A percentile compares a stretch with the other conserved stretches of the same genome.
Conservation (phyloP, 495 filamentous ascomycete genomes). For the Penicillium robsamsonii region DNA sequence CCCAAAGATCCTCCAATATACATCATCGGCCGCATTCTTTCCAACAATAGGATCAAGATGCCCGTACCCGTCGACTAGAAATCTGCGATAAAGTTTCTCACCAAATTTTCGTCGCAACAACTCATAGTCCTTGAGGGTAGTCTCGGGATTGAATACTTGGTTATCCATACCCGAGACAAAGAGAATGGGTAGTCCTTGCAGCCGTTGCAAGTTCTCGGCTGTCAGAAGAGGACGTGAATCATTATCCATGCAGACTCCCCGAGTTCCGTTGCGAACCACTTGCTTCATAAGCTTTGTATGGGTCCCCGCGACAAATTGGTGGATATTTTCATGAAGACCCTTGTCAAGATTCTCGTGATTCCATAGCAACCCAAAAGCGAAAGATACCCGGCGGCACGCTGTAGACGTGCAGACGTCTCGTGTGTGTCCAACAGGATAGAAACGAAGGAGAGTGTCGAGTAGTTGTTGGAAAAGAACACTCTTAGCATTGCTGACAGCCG, state of each 20-base stretch:
- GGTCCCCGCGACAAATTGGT: conserved; percentile 60
- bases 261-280: conserved; percentile 55
- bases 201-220: conserved; percentile 44
- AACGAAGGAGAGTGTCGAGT: conserved; percentile 30
- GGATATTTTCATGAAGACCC: conserved; percentile 60
- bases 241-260: conserved; percentile 54
- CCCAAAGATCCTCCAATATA: conserved; percentile 58
- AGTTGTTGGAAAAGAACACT: conserved; percentile 10
- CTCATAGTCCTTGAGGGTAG: conserved; percentile 57
- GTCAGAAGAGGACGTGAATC: conserved; percentile 41
- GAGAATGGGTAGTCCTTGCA: conserved; percentile 56
- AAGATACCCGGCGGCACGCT: conserved; percentile 56
- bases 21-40: conserved; percentile 57
- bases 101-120: conserved; percentile 55
- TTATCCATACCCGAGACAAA: conserved; percentile 60
- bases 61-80: conserved; percentile 60
- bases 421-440: conserved; percentile 54
- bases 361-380: conserved; percentile 66
- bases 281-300: conserved; percentile 57
- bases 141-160: conserved; percentile 56
- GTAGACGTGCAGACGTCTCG: conserved; percentile 62
- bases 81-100: conserved; percentile 45
- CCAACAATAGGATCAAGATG: conserved; percentile 70
- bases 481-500: conserved; percentile 1
- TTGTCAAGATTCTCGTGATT: conserved; percentile 62